Conservation (phyloP, 345 rosid genomes). For the Syzygium oleosum region DNA sequence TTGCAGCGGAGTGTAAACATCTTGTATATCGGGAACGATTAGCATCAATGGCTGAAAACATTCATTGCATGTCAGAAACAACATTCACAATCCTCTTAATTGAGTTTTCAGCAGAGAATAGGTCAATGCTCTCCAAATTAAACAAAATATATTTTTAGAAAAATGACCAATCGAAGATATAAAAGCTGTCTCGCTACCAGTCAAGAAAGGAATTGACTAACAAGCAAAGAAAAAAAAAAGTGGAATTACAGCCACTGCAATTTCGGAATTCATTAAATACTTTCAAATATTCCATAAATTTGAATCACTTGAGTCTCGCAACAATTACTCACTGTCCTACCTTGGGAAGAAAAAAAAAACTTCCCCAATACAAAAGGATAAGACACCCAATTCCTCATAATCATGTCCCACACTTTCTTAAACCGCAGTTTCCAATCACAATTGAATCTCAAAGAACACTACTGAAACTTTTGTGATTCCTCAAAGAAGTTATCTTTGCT, state of each 20-base stretch:
- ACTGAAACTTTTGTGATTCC: not conserved
- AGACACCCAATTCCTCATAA: not conserved
- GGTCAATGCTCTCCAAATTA: not conserved
- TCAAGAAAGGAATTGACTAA: not conserved
- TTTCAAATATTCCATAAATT: not conserved
- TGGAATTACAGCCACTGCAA: not conserved
- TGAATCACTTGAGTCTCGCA: not conserved
- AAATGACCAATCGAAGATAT: not conserved
- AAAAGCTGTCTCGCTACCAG: not conserved
- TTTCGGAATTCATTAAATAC: not conserved
- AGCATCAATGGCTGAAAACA: conserved; percentile 92
- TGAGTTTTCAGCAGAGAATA: not conserved
- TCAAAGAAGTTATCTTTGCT: not conserved
- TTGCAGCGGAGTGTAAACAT: conserved; percentile 92
- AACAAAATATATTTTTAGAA: not conserved
- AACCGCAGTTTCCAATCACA: not conserved
- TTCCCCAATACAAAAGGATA: not conserved
- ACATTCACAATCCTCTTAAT: not conserved
- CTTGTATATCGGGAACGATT: conserved; percentile 93
- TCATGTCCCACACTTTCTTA: not conserved
- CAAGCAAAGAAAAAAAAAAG: not conserved
- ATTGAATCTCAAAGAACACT: not conserved
- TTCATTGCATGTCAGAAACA: not conserved
- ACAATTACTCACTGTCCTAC: not conserved
- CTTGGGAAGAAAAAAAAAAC: not conserved